A percentile compares a stretch with the other conserved stretches of the same genome.
Evolutionary conservation across 352 stramenopile genomes (phyloP).

Genomic region (Pythium guiyangense): DNA sequence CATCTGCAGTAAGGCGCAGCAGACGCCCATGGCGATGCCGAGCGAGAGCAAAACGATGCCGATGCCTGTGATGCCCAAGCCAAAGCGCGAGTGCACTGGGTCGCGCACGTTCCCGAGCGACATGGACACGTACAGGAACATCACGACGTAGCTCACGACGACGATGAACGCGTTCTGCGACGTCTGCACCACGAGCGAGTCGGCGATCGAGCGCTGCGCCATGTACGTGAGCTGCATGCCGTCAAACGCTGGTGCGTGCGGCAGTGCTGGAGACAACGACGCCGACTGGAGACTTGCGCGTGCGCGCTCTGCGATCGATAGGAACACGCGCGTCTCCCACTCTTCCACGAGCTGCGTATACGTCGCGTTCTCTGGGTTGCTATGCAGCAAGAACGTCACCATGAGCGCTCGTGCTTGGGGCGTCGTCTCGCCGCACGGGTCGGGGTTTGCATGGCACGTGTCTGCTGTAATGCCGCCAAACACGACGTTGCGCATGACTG

Average conservation of each 20-base stretch:
- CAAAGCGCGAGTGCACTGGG: slow-evolving; percentile 70
- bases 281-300: not conserved
- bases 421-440: slow-evolving; percentile 79
- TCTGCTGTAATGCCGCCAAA: slow-evolving; percentile 73
- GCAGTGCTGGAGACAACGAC: not conserved
- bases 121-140: slow-evolving; percentile 89
- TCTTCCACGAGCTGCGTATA: slow-evolving; percentile 70
- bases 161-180: slow-evolving; percentile 88
- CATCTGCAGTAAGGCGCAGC: slow-evolving; percentile 54
- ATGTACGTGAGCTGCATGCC: slow-evolving; percentile 84
- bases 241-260: slow-evolving; percentile 3
- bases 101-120: slow-evolving; percentile 73
- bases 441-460: slow-evolving; percentile 67
- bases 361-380: slow-evolving; percentile 62
- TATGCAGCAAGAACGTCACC: slow-evolving; percentile 86
- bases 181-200: slow-evolving; percentile 83
- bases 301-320: slow-evolving; percentile 28
- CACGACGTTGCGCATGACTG: slow-evolving; percentile 86
- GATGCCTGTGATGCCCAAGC: slow-evolving; percentile 78
- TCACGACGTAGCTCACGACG: slow-evolving; percentile 82
- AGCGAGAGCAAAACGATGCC: slow-evolving; percentile 82
- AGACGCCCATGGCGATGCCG: slow-evolving; percentile 67
- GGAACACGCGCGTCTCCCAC: slow-evolving; percentile 82
- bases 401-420: slow-evolving; percentile 74
- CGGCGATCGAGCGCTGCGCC: slow-evolving; percentile 79